Evolutionary conservation across 2,329 filamentous ascomycete genomes (phyloP).

Genomic region (Curvularia lunata): DNA sequence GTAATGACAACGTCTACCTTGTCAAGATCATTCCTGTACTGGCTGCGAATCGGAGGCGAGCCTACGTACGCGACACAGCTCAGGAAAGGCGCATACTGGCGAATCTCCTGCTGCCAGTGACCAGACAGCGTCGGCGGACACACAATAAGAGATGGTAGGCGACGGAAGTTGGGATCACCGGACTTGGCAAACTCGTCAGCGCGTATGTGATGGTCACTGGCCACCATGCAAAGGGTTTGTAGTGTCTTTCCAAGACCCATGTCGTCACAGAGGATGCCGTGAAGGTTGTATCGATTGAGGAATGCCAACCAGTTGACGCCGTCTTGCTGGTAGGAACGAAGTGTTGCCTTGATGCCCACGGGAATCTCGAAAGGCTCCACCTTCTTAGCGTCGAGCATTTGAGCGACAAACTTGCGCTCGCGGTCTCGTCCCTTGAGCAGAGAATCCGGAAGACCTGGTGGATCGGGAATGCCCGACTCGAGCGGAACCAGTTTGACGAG

Average conservation of each 20-base stretch:
- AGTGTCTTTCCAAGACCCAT: constrained; percentile 99
- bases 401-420: constrained; percentile 94
- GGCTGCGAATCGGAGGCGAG: constrained; percentile 78
- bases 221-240: constrained; percentile 96
- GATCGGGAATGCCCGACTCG: constrained; percentile 96
- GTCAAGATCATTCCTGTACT: constrained; percentile 71
- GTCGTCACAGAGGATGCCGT: constrained; percentile 97
- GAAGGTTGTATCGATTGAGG: constrained; percentile 95
- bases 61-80: constrained; percentile 90
- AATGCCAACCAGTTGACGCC: constrained; percentile 99
- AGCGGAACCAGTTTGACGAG: constrained; percentile 96
- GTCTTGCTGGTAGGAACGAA: constrained; percentile 97
- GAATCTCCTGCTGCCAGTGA: constrained; percentile 98
- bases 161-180: constrained; percentile 75
- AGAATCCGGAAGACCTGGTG: constrained; percentile 87
- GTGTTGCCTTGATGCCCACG: constrained; percentile 93
- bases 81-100: constrained; percentile 93
- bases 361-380: constrained; percentile 93
- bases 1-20: constrained; percentile 93
- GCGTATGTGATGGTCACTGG: constrained; percentile 93
- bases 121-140: constrained; percentile 96
- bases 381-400: constrained; percentile 96
- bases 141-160: constrained; percentile 88
- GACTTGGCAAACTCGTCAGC: constrained; percentile 90
- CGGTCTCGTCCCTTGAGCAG: constrained; percentile 88